These are phyloP conservation scores for Marsdenia floribunda DNA, from an alignment of 257 asterid species.

Conservation along the genomic window DNA sequence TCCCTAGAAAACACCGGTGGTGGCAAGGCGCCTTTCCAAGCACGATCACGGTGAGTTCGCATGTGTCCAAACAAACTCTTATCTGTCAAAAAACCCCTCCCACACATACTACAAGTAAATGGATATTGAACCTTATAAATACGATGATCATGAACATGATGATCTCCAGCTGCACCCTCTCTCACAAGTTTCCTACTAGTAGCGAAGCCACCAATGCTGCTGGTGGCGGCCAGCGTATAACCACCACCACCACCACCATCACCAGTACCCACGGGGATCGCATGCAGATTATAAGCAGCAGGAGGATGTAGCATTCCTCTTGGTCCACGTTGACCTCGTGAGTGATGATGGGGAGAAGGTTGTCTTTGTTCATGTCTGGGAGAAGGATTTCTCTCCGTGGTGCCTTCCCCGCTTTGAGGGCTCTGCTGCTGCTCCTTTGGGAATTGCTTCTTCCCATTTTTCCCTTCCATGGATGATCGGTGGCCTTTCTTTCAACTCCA, in stretches of 20 bases:
- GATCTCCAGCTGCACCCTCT: neutral
- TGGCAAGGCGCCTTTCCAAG: constrained; percentile 1
- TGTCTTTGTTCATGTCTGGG: neutral
- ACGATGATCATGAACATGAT: too few species aligned
- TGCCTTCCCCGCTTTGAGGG: neutral
- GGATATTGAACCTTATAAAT: too few species aligned
- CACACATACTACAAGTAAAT: neutral
- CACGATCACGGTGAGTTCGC: neutral
- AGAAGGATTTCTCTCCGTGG: neutral
- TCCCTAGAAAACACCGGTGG: constrained; percentile 1
- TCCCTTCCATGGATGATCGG: neutral
- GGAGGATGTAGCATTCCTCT: too few species aligned
- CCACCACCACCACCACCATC: too few species aligned
- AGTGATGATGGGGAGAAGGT: neutral
- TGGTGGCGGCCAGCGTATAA: too few species aligned
- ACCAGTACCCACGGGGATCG: too few species aligned
- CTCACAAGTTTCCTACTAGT: too few species aligned
- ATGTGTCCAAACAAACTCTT: constrained; percentile 2
- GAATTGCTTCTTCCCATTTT: neutral
- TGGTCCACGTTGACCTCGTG: neutral
- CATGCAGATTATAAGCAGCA: neutral
- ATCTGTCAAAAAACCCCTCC: neutral
- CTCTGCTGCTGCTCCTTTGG: neutral
- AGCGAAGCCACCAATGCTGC: too few species aligned
- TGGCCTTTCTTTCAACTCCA: too few species aligned